A percentile compares a stretch with the other conserved stretches of the same genome.
These are phyloP conservation scores for Spergularia bocconei DNA, from an alignment of 148 eudicot genomes.

Conservation along the genomic window DNA sequence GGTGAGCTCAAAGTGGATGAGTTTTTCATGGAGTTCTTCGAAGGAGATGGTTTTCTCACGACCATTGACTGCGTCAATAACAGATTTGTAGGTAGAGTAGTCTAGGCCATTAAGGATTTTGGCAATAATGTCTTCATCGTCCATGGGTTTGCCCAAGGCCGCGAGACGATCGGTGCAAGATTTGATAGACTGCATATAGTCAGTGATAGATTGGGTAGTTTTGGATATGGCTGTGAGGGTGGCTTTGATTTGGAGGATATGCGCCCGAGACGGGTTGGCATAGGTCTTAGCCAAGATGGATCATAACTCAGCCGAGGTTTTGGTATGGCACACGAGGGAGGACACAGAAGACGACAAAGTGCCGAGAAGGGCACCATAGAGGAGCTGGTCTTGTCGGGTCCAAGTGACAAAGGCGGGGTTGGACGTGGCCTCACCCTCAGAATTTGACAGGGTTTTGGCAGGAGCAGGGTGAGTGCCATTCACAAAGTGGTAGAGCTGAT, in stretches of 20 bases:
- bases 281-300: not conserved
- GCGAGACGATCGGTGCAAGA: not conserved
- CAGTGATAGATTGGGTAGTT: not conserved
- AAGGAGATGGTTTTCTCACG: conserved; percentile 13
- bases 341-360: not conserved
- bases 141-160: not conserved
- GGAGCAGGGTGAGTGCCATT: not conserved
- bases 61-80: conserved; percentile 2
- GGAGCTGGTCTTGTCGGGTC: not conserved
- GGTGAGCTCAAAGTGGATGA: not conserved
- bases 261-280: not conserved
- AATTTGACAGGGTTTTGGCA: not conserved
- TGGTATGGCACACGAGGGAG: not conserved
- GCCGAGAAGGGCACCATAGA: not conserved
- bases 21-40: conserved; percentile 10
- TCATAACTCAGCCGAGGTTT: not conserved
- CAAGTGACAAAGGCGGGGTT: not conserved
- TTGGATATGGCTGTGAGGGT: not conserved
- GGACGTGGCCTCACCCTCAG: not conserved
- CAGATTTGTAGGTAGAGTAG: not conserved
- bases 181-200: not conserved
- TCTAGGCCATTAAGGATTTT: not conserved
- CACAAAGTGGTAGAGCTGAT: not conserved
- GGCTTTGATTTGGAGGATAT: conserved; percentile 14
- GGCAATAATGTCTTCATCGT: not conserved